Base-by-base conservation (phyloP, 2,329 filamentous ascomycete genomes). In the Gaeumannomyces tritici region DNA sequence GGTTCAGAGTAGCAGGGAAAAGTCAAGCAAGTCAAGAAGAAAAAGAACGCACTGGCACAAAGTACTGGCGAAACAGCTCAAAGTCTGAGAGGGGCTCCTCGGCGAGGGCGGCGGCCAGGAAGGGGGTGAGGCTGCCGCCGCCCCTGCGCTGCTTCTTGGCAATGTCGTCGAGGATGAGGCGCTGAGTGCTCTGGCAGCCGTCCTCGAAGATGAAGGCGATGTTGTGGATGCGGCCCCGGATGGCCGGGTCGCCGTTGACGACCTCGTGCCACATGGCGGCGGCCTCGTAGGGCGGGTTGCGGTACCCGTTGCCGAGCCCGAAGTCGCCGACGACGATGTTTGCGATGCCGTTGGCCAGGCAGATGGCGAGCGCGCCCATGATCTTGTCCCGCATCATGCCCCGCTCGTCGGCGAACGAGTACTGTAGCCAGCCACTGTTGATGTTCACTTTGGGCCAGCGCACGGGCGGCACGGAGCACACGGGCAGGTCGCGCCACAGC, bases 381-480 rank as follows among this genome's bases (percentile, higher is more conserved):
- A 92, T 87, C 74, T 91, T 91, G 68, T 89, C 86, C 68, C 81
- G 82, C 75, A 90, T 89, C 71, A 91, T 80, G 66, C 89, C 85
- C 64, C 83, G 83, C 74, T 92, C 89, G 68, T 87, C 80, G 4
- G 80, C 78, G 72, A 93, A 92, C 0, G 87, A 89, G 73, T 91
- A 92, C 65, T 83, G 64, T 79, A 79, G n/a, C 85, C 86, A 59
- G 80, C 79, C 64, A 85, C 83, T 68, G 86, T 86, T 62, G 31
- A 59, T 33, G 42, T 62, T 62, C 54, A 92, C 81, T 73, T 91
- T 91, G 24, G 89, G 89, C 74, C 89, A 85, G 28, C 87, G 83
- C 9, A 88, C 85, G 12, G 89, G 88, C 27, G 87, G 83, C 26
- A 91, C 86, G 2, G 88, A 90, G 62, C 91, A 83, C n/a, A 92